Evolutionary conservation across 495 filamentous ascomycete genomes (phyloP), one percentile per base, ranked within the genome.

Genomic region (Chaetomium cochliodes): DNA sequence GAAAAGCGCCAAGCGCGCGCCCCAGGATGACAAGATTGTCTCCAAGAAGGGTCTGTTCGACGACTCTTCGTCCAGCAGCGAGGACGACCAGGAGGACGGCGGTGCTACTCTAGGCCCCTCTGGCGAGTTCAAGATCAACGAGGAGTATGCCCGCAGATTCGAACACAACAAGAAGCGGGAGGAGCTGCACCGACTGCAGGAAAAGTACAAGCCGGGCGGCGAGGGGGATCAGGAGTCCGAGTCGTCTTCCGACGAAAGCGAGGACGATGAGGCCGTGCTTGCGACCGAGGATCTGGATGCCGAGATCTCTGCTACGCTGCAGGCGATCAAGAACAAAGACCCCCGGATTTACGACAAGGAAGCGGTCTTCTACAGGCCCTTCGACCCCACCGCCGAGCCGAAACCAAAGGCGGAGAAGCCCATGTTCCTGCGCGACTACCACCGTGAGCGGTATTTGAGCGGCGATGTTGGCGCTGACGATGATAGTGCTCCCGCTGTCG

Each of bases 101-200:
- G 82, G 82, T 60, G 82, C 76, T 22, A 81, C 82, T 54, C 82
- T 84, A 57, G 81, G 76, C 28, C 78, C 81, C 47, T 69, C 76
- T 30, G 67, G 81, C 42, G 77, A 72, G 30, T 85, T 97, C 76
- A 92, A 89, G 70, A 87, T 98, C 79, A 98, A 98, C 75, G 82
- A 90, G 70, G 91, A 93, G 58, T 98, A 89, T 74, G 94, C 94
- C 60, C 85, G 85, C 68, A 81, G 91, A 44, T 98, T 97, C 70
- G 93, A 98, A 74, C 82, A 97, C 73, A 98, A 98, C 79, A 96
- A 97, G 80, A 94, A 93, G 79, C 86, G 94, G 30, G 92, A 94
- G 76, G 94, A 98, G 72, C 80, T 88, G 60, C 85, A 90, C n/a
- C 83, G 87, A 72, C 91, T 97, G 74, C 90, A 97, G 75, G 85